These are phyloP conservation scores for Pichia cephalocereana DNA, from an alignment of 805 yeast species.

Conservation along the genomic window DNA sequence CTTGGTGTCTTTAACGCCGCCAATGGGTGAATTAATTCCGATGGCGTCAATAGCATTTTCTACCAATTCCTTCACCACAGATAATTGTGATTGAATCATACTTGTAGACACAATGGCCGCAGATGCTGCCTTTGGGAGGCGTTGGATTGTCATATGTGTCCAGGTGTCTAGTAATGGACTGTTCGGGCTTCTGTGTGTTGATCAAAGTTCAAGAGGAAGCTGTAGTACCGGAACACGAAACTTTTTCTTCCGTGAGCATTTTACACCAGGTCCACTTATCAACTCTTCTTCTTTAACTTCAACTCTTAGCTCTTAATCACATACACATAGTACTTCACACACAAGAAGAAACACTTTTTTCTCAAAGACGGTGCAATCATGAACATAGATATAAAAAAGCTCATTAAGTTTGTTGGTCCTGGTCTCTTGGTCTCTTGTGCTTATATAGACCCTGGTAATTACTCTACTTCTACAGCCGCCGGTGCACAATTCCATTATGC, in stretches of 20 bases:
- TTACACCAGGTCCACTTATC: too few species aligned
- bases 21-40: not conserved
- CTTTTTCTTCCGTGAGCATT: too few species aligned
- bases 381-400: conserved; percentile 30
- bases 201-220: too few species aligned
- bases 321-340: too few species aligned
- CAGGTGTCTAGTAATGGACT: too few species aligned
- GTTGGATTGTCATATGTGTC: not conserved
- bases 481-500: conserved; percentile 76
- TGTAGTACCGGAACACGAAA: too few species aligned
- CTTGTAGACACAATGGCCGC: conserved; percentile 20
- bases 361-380: not conserved
- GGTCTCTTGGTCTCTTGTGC: conserved; percentile 85
- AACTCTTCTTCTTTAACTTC: too few species aligned
- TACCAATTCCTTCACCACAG: conserved; percentile 32
- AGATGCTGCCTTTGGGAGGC: conserved; percentile 16
- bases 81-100: conserved; percentile 26
- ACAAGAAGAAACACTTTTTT: too few species aligned
- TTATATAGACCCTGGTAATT: conserved; percentile 92
- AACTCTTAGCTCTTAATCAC: too few species aligned
- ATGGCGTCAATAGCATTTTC: conserved; percentile 34
- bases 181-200: too few species aligned
- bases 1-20: not conserved
- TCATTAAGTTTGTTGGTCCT: conserved; percentile 70
- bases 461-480: conserved; percentile 80